phyloP scores from a whole-genome alignment of 2,329 filamentous ascomycete genomes.

The Parastagonospora avenae region DNA sequence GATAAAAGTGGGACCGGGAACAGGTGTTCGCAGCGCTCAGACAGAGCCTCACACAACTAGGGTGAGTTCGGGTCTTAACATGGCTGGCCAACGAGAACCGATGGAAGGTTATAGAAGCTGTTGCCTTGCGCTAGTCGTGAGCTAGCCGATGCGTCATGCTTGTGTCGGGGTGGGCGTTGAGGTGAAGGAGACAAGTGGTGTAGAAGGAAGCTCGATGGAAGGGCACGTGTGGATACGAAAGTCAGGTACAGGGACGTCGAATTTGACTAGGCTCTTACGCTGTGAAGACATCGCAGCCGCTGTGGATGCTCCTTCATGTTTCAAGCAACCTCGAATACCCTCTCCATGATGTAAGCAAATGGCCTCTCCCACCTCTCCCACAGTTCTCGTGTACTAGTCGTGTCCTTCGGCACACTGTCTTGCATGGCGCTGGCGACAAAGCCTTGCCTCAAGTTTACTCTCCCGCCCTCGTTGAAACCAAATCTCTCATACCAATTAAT shows the following conservation, averaged over 20 bases:
- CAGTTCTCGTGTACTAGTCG: conserved; percentile 13
- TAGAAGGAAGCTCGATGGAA: background rate
- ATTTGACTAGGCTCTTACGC: background rate
- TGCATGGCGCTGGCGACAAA: conserved; percentile 16
- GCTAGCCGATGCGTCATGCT: conserved; percentile 1
- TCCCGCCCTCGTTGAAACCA: conserved; percentile 17
- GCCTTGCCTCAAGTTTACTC: conserved; percentile 13
- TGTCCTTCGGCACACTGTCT: conserved; percentile 20
- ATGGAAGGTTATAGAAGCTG: conserved; percentile 2
- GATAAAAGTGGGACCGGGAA: conserved; percentile 5
- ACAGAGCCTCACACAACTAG: conserved; percentile 11
- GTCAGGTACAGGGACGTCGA: background rate
- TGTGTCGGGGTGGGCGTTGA: background rate
- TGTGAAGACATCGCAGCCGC: too few species aligned
- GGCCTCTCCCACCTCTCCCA: conserved; percentile 17
- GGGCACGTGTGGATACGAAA: background rate
- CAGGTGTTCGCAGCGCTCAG: conserved; percentile 10
- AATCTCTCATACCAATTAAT: conserved; percentile 17
- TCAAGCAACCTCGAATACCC: conserved; percentile 8
- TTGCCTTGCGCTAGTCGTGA: conserved; percentile 6
- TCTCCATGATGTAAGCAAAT: conserved; percentile 26
- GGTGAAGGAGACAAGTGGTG: background rate
- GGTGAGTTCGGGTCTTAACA: conserved; percentile 11
- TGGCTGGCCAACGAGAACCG: conserved; percentile 7
- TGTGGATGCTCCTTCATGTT: too few species aligned